A percentile compares a stretch with the other conserved stretches of the same genome.
Evolutionary conservation across 2,329 filamentous ascomycete species (phyloP).

Genomic region (Aureobasidium sp.): DNA sequence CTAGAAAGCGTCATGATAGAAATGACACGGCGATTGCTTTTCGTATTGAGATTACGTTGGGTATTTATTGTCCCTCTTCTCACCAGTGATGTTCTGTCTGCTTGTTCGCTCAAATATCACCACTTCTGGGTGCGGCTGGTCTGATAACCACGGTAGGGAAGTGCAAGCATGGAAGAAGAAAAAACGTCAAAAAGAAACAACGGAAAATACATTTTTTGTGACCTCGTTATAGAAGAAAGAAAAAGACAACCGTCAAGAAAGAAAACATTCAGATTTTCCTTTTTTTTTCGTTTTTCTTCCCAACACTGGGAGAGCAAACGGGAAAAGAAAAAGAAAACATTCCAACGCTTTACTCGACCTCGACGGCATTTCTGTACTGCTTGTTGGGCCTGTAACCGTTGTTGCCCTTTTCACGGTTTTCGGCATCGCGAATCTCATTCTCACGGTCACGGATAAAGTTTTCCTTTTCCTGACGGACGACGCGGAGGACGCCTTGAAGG

Average conservation of each 20-base stretch:
- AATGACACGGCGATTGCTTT: no score
- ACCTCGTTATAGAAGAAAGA: not conserved
- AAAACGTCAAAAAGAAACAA: not conserved
- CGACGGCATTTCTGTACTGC: conserved; percentile 24
- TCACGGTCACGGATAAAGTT: conserved; percentile 71
- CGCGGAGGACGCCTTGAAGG: conserved; percentile 67
- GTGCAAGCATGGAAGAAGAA: not conserved
- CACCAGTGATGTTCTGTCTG: no score
- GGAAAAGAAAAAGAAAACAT: not conserved
- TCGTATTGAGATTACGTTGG: no score
- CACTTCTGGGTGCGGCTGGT: no score
- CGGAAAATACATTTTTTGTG: not conserved
- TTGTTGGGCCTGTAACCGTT: conserved; percentile 24
- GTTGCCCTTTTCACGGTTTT: conserved; percentile 18
- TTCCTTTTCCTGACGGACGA: conserved; percentile 74
- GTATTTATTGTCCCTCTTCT: no score
- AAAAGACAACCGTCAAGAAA: not conserved
- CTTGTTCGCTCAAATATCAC: no score
- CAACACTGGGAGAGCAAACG: not conserved
- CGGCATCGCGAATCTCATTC: conserved; percentile 49
- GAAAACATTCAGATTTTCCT: no score
- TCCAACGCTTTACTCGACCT: conserved; percentile 21
- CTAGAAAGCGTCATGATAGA: not conserved
- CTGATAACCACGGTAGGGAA: no score
- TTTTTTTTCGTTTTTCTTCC: not conserved